Evolutionary conservation across 1,284 basidiomycete genomes (phyloP), one percentile per base, ranked within the genome.

Genomic region (Rhodotorula sp.): DNA sequence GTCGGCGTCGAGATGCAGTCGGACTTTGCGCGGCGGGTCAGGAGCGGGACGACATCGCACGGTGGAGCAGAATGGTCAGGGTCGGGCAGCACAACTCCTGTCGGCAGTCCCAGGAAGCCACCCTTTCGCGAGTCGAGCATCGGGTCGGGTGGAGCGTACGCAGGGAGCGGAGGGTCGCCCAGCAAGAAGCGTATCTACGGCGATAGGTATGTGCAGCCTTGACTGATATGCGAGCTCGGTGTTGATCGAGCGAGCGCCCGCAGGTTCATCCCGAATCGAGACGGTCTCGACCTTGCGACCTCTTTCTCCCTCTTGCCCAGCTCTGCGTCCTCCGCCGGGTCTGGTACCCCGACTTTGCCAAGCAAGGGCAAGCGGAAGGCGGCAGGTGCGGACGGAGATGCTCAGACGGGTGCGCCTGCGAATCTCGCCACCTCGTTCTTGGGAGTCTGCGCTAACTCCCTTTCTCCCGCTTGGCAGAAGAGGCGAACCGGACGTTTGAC

Each of bases 241-340:
- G 10, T 24, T 46, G 15, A 27, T 39, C 39, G 39, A 1, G 10
- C 17, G 6, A 6, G 8, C 7, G 8, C n/a, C 39, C 11, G 56
- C 70, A 84, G 84, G 30, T 86, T 85, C 77, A 85, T 86, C 59
- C 84, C 85, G 13, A 82, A 79, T 53, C 77, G 85, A 52, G 83
- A 84, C 36, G 82, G 81, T 0, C 74, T 80, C 15, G 84, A 85
- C 67, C 73, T 84, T 20, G 80, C 83, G 58, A 82, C 83, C 0
- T 80, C 82, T 2, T 85, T 82, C 71, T 81, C 83, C 63, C 78
- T 86, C 27, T 79, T 84, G 15, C 78, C 80, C 2, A 82, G 83
- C 11, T 66, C 68, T 6, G 29, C 57, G 15, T 61, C 58, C 5
- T 52, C 64, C 0, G 59, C 68, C 30, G 48, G 48, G 27, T 56